These are phyloP conservation scores for Berkeleyomyces rouxiae DNA, from an alignment of 2,329 filamentous ascomycete genomes.

Conservation along the genomic window DNA sequence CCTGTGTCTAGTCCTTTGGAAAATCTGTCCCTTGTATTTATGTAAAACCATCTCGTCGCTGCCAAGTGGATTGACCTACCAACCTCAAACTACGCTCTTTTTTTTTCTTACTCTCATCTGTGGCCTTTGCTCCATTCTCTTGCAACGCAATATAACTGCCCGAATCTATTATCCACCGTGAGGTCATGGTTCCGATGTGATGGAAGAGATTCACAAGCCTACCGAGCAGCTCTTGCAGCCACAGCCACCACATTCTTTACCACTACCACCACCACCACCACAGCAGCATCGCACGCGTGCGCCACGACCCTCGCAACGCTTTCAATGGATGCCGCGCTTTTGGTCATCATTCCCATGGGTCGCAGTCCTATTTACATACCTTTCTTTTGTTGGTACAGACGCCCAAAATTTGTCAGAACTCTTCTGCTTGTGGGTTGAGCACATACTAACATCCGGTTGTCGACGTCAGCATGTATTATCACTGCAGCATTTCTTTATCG, in stretches of 20 bases:
- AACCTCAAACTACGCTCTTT: constrained; percentile 9
- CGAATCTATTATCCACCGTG: constrained; percentile 18
- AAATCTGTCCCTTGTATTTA: background rate
- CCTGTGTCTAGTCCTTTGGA: too few species aligned
- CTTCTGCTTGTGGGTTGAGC: background rate
- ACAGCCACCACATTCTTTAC: background rate
- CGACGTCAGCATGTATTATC: constrained; percentile 4
- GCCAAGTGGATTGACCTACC: background rate
- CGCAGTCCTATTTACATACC: constrained; percentile 8
- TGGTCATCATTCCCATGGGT: constrained; percentile 13
- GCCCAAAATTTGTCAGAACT: too few species aligned
- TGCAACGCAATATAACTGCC: too few species aligned
- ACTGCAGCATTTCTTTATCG: constrained; percentile 10
- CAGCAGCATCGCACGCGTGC: background rate
- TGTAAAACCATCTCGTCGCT: background rate
- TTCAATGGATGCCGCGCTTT: constrained; percentile 11
- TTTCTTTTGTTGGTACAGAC: constrained; percentile 7
- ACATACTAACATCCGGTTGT: background rate
- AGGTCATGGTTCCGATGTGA: constrained; percentile 21
- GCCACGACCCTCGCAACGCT: constrained; percentile 7
- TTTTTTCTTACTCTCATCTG: background rate
- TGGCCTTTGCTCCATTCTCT: too few species aligned
- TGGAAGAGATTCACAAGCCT: constrained; percentile 27
- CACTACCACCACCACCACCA: too few species aligned
- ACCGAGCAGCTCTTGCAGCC: background rate